Evolutionary conservation across 2,329 filamentous ascomycete genomes (phyloP), one percentile per base, ranked within the genome.

Genomic region (Celoporthe dispersa): DNA sequence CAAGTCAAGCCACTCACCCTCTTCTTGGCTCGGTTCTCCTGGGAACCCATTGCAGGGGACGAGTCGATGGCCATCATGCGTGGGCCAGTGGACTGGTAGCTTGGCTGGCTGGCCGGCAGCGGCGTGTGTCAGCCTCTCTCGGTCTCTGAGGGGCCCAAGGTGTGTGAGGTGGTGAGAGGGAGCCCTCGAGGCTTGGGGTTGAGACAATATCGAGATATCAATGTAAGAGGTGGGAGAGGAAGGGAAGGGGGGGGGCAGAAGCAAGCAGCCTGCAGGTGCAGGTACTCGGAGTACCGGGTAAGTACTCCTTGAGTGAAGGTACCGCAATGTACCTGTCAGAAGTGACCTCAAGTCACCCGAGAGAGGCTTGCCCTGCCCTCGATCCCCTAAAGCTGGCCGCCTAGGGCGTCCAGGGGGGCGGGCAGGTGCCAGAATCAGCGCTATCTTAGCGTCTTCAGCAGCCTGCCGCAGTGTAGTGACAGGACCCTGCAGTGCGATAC

Each of bases 51-150:
- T 8, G 25, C 53, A 28, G 51, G 8, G 14, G n/a, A 55, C 12
- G 51, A 55, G 25, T 55, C 51, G 51, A 55, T 55, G 51, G 51
- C 51, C 51, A 55, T 28, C 51, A 28, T 55, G n/a, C n/a, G n/a
- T 25, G n/a, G 22, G 9, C 22, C 22, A 25, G 6, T 51, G 48
- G n/a, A 6, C 41, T 48, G 11, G 44, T n/a, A n/a, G n/a, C 2
- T 39, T 25, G 14, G 11, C 12, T 57, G 28, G 14, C 25, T 57
- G 53, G 28, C 53, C 33, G 28, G 28, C 6, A n/a, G 48, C 22
- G 12, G 44, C 16, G 12, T 2, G 5, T 39, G 9, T 39, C 37
- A 39, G 37, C 37, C 7, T 12, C 37, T 39, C 37, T 39, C 37
- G 37, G 12, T 39, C 9, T 37, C 5, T 37, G 35, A 37, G 35